Percentiles rank a stretch among this genome's conserved stretches.
phyloP scores from a whole-genome alignment of 2,329 filamentous ascomycete genomes.

The Alternaria solani region DNA sequence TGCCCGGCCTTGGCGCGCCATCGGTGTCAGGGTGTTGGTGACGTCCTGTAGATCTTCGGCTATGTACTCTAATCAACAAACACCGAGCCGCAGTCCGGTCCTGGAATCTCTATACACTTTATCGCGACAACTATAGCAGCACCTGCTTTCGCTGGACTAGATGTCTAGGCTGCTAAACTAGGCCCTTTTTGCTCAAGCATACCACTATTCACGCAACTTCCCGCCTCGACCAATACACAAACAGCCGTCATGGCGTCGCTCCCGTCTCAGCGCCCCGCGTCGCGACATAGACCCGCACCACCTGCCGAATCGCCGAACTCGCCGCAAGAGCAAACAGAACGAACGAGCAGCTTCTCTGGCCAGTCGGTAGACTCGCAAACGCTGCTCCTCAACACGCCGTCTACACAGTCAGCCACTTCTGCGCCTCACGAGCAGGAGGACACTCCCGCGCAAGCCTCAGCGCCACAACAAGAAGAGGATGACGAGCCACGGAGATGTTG shows the following conservation, averaged over 20 bases:
- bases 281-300: conserved; percentile 45
- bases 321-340: conserved; percentile 30
- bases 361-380: conserved; percentile 58
- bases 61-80: conserved; percentile 24
- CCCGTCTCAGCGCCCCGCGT: conserved; percentile 48
- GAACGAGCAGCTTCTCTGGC: conserved; percentile 49
- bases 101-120: background rate
- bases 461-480: conserved; percentile 33
- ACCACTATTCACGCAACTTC: background rate
- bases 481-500: conserved; percentile 65
- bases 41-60: conserved; percentile 28
- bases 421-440: conserved; percentile 24
- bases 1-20: conserved; percentile 25
- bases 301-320: conserved; percentile 27
- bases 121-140: background rate
- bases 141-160: background rate
- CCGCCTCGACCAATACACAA: background rate
- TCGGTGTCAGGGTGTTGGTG: conserved; percentile 14
- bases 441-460: conserved; percentile 17
- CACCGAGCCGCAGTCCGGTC: conserved; percentile 20
- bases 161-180: background rate
- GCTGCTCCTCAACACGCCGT: conserved; percentile 53
- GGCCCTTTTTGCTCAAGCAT: background rate
- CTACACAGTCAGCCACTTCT: conserved; percentile 22
- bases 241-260: conserved; percentile 52